Base-by-base conservation (phyloP, 495 filamentous ascomycete species). In the Trichoderma erinaceum region DNA sequence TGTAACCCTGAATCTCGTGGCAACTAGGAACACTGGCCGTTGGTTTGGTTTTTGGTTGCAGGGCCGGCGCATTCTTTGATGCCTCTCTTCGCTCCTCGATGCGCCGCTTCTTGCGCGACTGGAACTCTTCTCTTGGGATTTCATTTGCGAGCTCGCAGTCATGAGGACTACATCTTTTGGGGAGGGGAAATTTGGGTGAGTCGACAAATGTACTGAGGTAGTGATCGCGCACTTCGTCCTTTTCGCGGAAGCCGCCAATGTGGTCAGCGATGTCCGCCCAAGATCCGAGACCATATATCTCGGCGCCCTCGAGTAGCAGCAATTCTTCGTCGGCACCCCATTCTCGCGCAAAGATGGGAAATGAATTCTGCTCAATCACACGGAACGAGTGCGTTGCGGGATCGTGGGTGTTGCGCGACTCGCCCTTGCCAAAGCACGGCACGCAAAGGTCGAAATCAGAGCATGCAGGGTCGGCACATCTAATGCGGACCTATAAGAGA, bases 191-290 rank as follows among this genome's bases (percentile, higher is more conserved):
- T 25, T 84, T 86, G 1, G 85, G 78, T 50, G 90, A 93, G 43
- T 96, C 81, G 67, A 99, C 80, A 70, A 95, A 99, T 18, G 91
- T 93, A 67, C 91, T 84, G 70, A 92, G 84, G 72, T 98, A 99
- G 72, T 99, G 95, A 68, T 96, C 89, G 41, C 91, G 84, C 23
- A 98, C 96, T 74, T 99, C 95, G 69, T 97, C 94, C 75, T 97
- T 99, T 68, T 86, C 87, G 58, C 95, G 88, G 71, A 90, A 97
- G 21, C 95, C 95, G 18, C 95, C 95, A 68, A 99, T 97, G 75
- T 99, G 95, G 73, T 99, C 93, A 43, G 95, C 93, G 66, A 99
- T 93, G 74, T 99, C 95, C 25, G 92, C 92, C 95, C 95, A 99
- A 6, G 93, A 97, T 8, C 95, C 95, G 63, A 99, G 81, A 0